A percentile compares a stretch with the other conserved stretches of the same genome.
Conservation (phyloP, 306 rosid genomes). For the Corylus heterophylla region DNA sequence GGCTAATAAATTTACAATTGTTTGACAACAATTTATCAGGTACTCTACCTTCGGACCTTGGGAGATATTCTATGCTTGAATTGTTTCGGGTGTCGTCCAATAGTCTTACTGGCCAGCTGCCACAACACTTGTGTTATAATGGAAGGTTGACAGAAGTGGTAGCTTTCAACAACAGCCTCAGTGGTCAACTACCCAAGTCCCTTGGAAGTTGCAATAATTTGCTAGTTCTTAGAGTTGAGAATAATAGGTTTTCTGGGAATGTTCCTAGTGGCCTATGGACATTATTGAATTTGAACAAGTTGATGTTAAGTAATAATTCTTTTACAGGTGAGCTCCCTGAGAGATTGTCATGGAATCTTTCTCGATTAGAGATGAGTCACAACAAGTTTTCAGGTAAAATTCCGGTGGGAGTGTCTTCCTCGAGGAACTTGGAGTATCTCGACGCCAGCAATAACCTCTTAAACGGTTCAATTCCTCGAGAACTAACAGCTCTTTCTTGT, state of each 20-base stretch:
- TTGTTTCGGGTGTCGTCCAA: conserved; percentile 38
- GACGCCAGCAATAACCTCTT: not conserved
- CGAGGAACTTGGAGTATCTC: not conserved
- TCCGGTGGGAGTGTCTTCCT: not conserved
- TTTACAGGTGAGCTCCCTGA: no score
- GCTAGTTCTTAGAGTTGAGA: conserved; percentile 14
- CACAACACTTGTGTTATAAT: conserved; percentile 49
- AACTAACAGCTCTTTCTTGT: conserved; percentile 40
- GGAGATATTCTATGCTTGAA: conserved; percentile 42
- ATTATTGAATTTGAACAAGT: no score
- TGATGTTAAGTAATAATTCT: no score
- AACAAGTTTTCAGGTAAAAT: no score
- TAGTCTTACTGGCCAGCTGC: conserved; percentile 49
- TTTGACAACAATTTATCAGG: conserved; percentile 60
- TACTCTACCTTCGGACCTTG: conserved; percentile 55
- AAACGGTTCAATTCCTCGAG: conserved; percentile 32
- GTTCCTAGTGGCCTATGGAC: not conserved
- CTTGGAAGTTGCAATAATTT: conserved; percentile 56
- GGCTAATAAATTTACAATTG: conserved; percentile 35
- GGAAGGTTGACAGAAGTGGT: conserved; percentile 37
- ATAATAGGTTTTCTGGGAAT: conserved; percentile 16
- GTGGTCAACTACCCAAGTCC: conserved; percentile 59
- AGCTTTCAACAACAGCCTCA: conserved; percentile 42
- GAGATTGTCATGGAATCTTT: no score
- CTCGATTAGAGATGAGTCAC: no score